Percentiles rank a stretch among this genome's conserved stretches.
These are phyloP conservation scores for Adenanthera pavonina DNA, from an alignment of 306 rosid species.

Conservation along the genomic window DNA sequence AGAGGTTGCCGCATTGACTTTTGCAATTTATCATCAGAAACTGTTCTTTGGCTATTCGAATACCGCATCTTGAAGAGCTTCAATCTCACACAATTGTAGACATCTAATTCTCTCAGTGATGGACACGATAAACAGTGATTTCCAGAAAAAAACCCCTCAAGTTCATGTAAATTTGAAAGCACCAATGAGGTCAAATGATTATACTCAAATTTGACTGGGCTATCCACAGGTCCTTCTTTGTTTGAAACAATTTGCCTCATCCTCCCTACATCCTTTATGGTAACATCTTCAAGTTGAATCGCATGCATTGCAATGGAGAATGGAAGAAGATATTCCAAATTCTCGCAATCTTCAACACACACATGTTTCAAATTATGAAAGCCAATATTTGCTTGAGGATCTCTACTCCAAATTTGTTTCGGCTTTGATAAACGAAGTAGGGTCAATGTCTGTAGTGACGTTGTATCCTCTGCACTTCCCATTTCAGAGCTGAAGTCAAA, in stretches of 20 bases:
- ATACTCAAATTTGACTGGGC: background rate
- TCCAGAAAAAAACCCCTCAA: background rate
- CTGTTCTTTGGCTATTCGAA: background rate
- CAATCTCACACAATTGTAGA: background rate
- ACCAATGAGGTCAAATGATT: background rate
- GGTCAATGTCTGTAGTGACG: no score
- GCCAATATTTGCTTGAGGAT: background rate
- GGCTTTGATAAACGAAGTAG: no score
- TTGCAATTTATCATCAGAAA: no score
- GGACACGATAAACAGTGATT: background rate
- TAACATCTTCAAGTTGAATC: background rate
- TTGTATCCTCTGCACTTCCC: no score
- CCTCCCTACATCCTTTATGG: slow-evolving; percentile 3
- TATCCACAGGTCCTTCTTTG: background rate
- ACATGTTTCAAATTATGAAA: background rate
- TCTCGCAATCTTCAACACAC: background rate
- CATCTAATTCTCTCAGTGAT: background rate
- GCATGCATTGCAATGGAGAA: background rate
- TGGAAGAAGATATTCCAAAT: background rate
- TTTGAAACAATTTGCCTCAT: background rate
- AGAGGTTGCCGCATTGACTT: background rate
- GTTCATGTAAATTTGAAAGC: background rate
- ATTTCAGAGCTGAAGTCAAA: no score
- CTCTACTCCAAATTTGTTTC: background rate
- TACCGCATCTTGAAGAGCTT: background rate